Conservation (phyloP, 768 basidiomycete genomes). For the Amanita thiersii region DNA sequence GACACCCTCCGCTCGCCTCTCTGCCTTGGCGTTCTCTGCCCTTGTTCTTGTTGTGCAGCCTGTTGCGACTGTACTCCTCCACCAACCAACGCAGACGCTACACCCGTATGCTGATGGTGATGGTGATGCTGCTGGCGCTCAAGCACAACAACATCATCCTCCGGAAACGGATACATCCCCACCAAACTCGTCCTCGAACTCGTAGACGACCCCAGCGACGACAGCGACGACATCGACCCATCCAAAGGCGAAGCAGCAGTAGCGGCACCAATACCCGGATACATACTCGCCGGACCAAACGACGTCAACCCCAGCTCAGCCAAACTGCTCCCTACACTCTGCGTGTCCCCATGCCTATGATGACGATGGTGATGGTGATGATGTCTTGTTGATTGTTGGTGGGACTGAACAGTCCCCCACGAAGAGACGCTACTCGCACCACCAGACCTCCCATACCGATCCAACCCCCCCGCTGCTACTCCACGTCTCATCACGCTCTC, state of each 20-base stretch:
- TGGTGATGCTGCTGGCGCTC: conserved; percentile 1
- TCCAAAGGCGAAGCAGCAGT: too few relatives aligned
- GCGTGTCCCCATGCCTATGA: not conserved
- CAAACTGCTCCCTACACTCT: not conserved
- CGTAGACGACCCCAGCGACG: conserved; percentile 1
- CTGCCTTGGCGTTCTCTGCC: conserved; percentile 5
- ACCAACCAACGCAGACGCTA: too few relatives aligned
- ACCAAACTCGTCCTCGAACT: too few relatives aligned
- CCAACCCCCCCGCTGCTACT: too few relatives aligned
- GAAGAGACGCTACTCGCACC: conserved; percentile 5
- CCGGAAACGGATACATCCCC: conserved; percentile 7
- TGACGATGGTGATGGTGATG: not conserved
- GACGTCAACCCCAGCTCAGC: not conserved
- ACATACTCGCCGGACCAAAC: conserved; percentile 8
- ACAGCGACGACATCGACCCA: conserved; percentile 4
- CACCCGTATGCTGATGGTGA: too few relatives aligned
- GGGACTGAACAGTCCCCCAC: conserved; percentile 6
- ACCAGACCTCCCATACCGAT: too few relatives aligned
- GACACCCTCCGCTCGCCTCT: conserved; percentile 4
- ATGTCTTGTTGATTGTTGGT: not conserved
- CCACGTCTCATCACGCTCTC: conserved; percentile 7
- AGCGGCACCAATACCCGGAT: too few relatives aligned
- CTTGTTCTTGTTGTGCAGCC: not conserved
- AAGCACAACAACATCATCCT: conserved; percentile 8
- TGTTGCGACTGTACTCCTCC: not conserved